phyloP scores from a whole-genome alignment of 805 yeast genomes.

The Candida ortonii region DNA sequence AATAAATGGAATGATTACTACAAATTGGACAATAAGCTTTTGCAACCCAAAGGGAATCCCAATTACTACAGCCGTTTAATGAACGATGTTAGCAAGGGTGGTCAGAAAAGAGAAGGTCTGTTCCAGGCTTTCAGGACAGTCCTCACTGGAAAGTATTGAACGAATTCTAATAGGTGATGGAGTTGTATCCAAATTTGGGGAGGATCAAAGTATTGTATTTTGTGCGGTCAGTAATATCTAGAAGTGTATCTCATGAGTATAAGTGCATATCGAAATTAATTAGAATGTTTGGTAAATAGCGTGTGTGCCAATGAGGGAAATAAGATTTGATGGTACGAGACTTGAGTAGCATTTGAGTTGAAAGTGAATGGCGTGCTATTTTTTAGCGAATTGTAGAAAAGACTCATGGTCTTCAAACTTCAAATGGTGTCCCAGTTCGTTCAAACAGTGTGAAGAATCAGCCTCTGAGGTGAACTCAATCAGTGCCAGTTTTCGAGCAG shows the following conservation, averaged over 20 bases:
- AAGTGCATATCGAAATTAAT: no score
- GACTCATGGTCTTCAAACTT: conserved; percentile 22
- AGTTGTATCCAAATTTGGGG: no score
- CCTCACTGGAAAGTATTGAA: conserved; percentile 61
- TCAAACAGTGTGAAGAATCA: conserved; percentile 39
- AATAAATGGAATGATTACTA: conserved; percentile 65
- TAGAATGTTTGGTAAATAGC: conserved; percentile 3
- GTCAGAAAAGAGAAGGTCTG: conserved; percentile 65
- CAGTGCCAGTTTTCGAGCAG: conserved; percentile 69
- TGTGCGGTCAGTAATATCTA: no score
- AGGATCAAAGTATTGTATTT: no score
- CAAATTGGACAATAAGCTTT: conserved; percentile 60
- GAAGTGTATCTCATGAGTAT: no score
- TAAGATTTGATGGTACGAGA: no score
- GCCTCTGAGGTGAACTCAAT: conserved; percentile 66
- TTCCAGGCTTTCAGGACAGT: conserved; percentile 70
- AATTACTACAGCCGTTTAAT: conserved; percentile 68
- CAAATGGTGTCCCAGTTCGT: conserved; percentile 20
- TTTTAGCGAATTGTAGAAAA: conserved; percentile 32
- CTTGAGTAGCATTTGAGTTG: neutral
- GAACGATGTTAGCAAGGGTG: conserved; percentile 58
- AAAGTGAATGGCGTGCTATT: conserved; percentile 2
- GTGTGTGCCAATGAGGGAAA: no score
- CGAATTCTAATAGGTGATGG: no score
- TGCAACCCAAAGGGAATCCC: conserved; percentile 83